A percentile compares a stretch with the other conserved stretches of the same genome.
These are phyloP conservation scores for Fereydounia khargensis DNA, from an alignment of 1,284 basidiomycete genomes.

Conservation along the genomic window DNA sequence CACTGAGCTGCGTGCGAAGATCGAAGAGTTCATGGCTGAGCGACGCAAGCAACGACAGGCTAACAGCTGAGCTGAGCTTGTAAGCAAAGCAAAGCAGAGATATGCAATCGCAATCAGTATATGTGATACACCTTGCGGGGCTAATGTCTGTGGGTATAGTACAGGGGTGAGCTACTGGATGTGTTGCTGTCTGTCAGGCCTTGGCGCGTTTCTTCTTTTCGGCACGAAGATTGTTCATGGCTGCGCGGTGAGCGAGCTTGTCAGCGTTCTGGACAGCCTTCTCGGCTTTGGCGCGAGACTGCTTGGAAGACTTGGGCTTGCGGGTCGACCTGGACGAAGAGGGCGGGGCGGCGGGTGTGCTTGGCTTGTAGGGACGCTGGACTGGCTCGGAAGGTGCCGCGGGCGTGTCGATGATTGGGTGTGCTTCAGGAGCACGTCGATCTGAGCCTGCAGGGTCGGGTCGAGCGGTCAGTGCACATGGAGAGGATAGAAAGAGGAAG, in stretches of 20 bases:
- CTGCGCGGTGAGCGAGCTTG: slow-evolving; percentile 21
- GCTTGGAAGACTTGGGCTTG: slow-evolving; percentile 2
- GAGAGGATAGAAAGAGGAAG: not conserved
- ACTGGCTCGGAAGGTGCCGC: no score
- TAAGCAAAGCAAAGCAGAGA: no score
- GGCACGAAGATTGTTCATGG: slow-evolving; percentile 12
- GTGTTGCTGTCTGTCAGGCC: slow-evolving; percentile 3
- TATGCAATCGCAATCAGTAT: not conserved
- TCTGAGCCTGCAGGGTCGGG: slow-evolving; percentile 23
- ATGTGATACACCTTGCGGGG: not conserved
- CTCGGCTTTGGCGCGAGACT: slow-evolving; percentile 16
- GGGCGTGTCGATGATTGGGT: no score
- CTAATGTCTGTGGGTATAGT: not conserved
- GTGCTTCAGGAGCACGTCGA: slow-evolving; percentile 18
- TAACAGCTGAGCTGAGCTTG: not conserved
- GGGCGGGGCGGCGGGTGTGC: no score
- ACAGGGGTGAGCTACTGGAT: no score
- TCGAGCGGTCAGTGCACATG: no score
- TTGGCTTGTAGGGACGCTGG: no score
- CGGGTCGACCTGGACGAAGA: slow-evolving; percentile 15
- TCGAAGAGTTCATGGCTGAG: slow-evolving; percentile 43
- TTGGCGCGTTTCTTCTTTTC: slow-evolving; percentile 31
- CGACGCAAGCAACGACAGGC: slow-evolving; percentile 2
- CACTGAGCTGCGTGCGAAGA: slow-evolving; percentile 42
- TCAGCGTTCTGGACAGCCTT: slow-evolving; percentile 34